phyloP scores from a whole-genome alignment of 306 rosid genomes.

The Vigna trinervia region DNA sequence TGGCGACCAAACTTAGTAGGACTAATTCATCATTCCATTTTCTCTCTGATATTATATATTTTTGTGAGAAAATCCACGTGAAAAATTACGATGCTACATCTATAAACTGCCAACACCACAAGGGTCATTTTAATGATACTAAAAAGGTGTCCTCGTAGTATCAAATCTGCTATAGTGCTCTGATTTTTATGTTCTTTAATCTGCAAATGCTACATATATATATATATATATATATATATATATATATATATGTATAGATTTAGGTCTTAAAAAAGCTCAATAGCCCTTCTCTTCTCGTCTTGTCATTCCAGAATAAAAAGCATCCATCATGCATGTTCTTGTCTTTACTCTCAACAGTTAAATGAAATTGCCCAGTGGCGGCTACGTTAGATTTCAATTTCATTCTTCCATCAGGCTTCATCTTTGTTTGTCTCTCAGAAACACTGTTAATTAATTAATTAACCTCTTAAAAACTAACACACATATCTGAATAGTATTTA shows the following conservation, averaged over 20 bases:
- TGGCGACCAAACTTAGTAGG: conserved; percentile 3
- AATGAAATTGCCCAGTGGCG: background rate
- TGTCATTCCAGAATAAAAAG: conserved; percentile 17
- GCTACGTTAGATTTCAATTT: background rate
- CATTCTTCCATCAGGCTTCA: background rate
- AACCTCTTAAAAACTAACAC: background rate
- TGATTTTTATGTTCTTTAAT: conserved; percentile 16
- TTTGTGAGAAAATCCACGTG: background rate
- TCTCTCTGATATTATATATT: background rate
- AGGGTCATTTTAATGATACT: conserved; percentile 9
- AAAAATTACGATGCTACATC: background rate
- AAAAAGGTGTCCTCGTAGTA: conserved; percentile 7
- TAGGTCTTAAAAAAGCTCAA: background rate
- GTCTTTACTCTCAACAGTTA: conserved; percentile 15
- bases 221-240: too few relatives aligned
- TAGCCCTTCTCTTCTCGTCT: conserved; percentile 10
- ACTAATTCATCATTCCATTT: background rate
- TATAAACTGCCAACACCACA: background rate
- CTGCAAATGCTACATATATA: conserved; percentile 22
- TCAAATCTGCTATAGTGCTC: conserved; percentile 33
- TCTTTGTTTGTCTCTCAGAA: background rate
- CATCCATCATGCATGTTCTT: conserved; percentile 13
- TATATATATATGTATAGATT: background rate
- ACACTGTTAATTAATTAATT: background rate
- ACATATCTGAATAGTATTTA: background rate